Conservation (phyloP, 441 rosid species). For the Capsella rubella region DNA sequence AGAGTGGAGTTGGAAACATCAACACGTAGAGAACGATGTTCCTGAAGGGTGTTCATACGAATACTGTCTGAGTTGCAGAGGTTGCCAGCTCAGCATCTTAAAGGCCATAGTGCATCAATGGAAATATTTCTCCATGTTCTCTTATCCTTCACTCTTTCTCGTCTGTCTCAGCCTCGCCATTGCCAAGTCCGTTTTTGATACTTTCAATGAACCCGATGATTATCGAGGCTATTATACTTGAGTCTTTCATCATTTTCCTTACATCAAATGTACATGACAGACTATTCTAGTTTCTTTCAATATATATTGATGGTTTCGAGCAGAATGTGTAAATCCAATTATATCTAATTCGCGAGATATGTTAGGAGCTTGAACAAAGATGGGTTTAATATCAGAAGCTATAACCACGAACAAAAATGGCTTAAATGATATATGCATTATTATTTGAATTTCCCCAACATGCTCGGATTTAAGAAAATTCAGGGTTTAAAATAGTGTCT, state of each 20-base stretch:
- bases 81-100: constrained; percentile 42
- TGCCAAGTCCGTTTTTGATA: constrained; percentile 17
- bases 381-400: too few relatives aligned
- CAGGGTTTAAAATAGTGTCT: neutral
- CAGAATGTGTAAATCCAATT: too few relatives aligned
- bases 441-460: neutral
- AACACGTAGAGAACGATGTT: constrained; percentile 26
- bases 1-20: constrained; percentile 44
- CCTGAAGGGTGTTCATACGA: constrained; percentile 39
- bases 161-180: constrained; percentile 31
- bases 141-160: constrained; percentile 32
- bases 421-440: too few relatives aligned
- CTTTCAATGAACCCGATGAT: constrained; percentile 31
- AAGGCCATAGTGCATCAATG: constrained; percentile 42
- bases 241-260: neutral
- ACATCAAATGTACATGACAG: neutral
- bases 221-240: constrained; percentile 31
- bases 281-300: neutral
- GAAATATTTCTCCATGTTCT: constrained; percentile 38
- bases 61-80: constrained; percentile 38
- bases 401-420: too few relatives aligned
- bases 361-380: too few relatives aligned
- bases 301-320: too few relatives aligned
- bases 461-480: neutral
- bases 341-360: too few relatives aligned